Conservation (phyloP, 225 moss, liverwort and hornwort species). For the Neckera pumila region DNA sequence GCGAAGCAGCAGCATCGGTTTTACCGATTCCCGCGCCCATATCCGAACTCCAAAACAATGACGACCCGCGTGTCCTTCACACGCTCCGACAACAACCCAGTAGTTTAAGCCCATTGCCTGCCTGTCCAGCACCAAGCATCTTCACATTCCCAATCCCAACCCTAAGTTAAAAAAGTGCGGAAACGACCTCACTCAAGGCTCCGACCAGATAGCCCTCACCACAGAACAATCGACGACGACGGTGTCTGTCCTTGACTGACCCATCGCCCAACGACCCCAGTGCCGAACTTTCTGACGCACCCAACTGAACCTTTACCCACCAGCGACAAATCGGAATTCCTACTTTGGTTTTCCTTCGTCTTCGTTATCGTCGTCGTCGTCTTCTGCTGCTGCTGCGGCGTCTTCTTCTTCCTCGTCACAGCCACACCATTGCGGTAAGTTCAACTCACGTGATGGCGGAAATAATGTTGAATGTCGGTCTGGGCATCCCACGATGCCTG, state of each 20-base stretch:
- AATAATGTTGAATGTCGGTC: background rate
- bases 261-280: background rate
- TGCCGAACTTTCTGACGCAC: background rate
- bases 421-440: background rate
- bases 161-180: background rate
- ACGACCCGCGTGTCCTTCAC: slow-evolving; percentile 15
- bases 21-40: slow-evolving; percentile 28
- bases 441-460: background rate
- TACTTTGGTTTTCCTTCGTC: background rate
- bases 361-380: background rate
- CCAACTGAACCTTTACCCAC: background rate
- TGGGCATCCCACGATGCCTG: background rate
- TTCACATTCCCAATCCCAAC: slow-evolving; percentile 21
- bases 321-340: background rate
- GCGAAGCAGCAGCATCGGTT: slow-evolving; percentile 14
- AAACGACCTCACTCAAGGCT: background rate
- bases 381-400: too few species aligned
- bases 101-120: slow-evolving; percentile 43
- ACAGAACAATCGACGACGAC: background rate
- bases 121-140: background rate
- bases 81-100: slow-evolving; percentile 15
- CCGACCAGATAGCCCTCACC: background rate
- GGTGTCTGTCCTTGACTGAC: background rate
- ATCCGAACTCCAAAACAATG: background rate
- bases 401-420: background rate